Percentiles rank a stretch among this genome's conserved stretches.
These are phyloP conservation scores for Leptographium galeiforme DNA, from an alignment of 2,329 filamentous ascomycete species.

Conservation along the genomic window DNA sequence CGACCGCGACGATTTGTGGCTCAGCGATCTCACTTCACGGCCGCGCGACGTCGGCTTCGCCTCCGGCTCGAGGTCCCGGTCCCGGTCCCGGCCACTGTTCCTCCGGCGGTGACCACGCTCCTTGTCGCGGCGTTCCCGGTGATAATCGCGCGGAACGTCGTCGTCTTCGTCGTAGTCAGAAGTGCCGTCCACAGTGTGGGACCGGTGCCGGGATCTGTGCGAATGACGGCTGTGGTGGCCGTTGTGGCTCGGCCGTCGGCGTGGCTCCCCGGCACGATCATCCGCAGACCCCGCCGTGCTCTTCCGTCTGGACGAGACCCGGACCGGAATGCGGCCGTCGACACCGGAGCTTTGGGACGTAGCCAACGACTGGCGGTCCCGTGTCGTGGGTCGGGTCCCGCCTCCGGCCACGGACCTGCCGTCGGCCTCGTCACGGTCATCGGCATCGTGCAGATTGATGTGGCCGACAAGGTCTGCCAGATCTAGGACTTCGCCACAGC, in stretches of 20 bases:
- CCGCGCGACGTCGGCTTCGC: too few relatives aligned
- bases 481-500: constrained; percentile 45
- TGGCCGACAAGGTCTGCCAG: constrained; percentile 42
- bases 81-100: background rate
- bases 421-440: constrained; percentile 20
- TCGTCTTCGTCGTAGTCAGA: background rate
- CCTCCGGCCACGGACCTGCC: background rate
- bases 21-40: background rate
- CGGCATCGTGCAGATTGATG: constrained; percentile 41
- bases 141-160: background rate
- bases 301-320: background rate
- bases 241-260: background rate
- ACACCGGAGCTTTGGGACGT: background rate
- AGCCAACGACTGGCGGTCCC: background rate
- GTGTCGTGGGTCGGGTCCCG: background rate
- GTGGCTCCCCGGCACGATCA: background rate
- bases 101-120: background rate
- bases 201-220: background rate
- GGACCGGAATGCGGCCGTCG: background rate
- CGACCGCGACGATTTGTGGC: background rate
- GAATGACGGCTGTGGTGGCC: background rate
- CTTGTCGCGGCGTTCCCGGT: background rate
- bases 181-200: background rate
- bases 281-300: background rate
- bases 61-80: background rate